phyloP scores from a whole-genome alignment of 305 asterid genomes.

The Salvia sclarea region DNA sequence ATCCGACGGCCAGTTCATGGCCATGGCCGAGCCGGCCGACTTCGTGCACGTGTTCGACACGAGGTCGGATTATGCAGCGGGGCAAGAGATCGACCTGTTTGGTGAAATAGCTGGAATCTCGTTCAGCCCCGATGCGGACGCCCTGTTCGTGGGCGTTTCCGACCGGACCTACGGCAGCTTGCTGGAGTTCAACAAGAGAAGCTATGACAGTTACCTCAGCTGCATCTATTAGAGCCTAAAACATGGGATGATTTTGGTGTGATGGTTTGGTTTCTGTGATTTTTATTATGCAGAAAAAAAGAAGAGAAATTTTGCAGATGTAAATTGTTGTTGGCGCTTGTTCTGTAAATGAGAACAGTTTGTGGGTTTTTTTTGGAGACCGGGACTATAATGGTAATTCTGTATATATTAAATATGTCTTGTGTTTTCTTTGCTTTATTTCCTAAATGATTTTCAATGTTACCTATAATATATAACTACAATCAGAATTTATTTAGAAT shows the following conservation, averaged over 20 bases:
- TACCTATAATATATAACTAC: no score
- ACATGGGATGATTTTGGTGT: background rate
- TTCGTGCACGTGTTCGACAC: slow-evolving; percentile 68
- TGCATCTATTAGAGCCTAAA: slow-evolving; percentile 32
- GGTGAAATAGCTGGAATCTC: slow-evolving; percentile 81
- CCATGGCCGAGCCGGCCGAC: slow-evolving; percentile 86
- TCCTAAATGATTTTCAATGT: no score
- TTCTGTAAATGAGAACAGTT: slow-evolving; percentile 14
- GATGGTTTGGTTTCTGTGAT: background rate
- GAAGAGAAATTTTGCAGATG: slow-evolving; percentile 29
- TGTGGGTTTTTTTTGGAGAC: background rate
- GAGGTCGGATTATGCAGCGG: slow-evolving; percentile 40
- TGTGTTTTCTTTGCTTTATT: background rate
- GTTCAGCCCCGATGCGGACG: slow-evolving; percentile 74
- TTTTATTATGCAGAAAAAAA: slow-evolving; percentile 21
- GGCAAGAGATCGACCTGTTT: slow-evolving; percentile 74
- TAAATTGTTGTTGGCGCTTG: background rate
- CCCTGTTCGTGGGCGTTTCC: slow-evolving; percentile 68
- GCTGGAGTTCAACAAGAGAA: slow-evolving; percentile 59
- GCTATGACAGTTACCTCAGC: slow-evolving; percentile 43
- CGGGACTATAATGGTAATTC: background rate
- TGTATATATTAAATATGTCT: background rate
- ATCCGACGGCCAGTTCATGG: slow-evolving; percentile 72
- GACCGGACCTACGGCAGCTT: slow-evolving; percentile 80
- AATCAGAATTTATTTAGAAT: no score